Conservation (phyloP, 345 rosid species). For the Brassica incana region DNA sequence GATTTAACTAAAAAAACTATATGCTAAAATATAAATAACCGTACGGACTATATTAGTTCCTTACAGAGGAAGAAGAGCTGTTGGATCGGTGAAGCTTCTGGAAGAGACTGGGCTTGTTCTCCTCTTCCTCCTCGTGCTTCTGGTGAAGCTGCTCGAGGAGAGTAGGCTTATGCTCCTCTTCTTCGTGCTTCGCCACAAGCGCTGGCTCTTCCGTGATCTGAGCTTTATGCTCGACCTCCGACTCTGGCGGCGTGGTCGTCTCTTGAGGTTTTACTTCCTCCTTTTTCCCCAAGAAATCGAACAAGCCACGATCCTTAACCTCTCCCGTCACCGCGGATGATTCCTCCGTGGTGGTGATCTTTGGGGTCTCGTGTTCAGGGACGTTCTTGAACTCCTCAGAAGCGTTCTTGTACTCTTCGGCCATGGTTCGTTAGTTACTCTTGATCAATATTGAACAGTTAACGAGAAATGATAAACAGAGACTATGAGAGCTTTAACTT, state of each 20-base stretch:
- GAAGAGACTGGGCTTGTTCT: conserved; percentile 37
- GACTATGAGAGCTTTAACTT: not conserved
- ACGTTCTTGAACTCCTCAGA: conserved; percentile 34
- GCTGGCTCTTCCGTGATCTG: conserved; percentile 46
- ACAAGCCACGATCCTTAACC: conserved; percentile 64
- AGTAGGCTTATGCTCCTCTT: conserved; percentile 20
- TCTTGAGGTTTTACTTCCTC: conserved; percentile 60
- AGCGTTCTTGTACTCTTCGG: conserved; percentile 47
- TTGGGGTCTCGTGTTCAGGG: conserved; percentile 49
- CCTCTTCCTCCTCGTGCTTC: not conserved
- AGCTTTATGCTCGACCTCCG: conserved; percentile 68
- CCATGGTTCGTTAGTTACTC: conserved; percentile 42
- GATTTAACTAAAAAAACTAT: not conserved
- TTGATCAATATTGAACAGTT: not conserved
- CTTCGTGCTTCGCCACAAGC: conserved; percentile 21
- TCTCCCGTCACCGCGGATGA: conserved; percentile 37
- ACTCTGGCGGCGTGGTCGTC: conserved; percentile 37
- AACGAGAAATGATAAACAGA: not conserved
- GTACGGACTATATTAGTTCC: conserved; percentile 26
- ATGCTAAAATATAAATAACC: not conserved
- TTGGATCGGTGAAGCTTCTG: conserved; percentile 67
- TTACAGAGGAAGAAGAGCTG: conserved; percentile 92
- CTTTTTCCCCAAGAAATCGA: conserved; percentile 68
- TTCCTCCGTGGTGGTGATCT: conserved; percentile 24
- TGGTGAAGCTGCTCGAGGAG: conserved; percentile 64